Base-by-base conservation (phyloP, 2,329 filamentous ascomycete genomes). In the Phyllosticta citrichinensis region DNA sequence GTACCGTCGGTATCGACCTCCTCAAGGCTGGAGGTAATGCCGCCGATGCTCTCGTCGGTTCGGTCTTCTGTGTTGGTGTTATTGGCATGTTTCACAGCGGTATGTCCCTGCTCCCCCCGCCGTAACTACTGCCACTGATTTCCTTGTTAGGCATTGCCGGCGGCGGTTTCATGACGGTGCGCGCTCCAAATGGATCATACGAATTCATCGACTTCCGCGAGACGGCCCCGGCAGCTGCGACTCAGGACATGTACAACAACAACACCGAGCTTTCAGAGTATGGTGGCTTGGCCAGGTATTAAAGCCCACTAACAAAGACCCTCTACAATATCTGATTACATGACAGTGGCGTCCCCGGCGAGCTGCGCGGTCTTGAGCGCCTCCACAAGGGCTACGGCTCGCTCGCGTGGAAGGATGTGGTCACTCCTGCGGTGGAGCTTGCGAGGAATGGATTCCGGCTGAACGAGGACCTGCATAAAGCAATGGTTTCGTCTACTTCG, bases 181-280 rank as follows among this genome's bases (percentile, higher is more conserved):
- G 89, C 55, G 80, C 84, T 35, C 76, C 83, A 17, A 79, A 89
- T 62, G 91, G 91, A n/a, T 78, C 79, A 19, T 95, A 92, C 70
- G 91, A 96, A 69, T 86, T 87, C 62, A 85, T 97, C 66, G 93
- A 97, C 74, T 97, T 96, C 70, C 82, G 93, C 55, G 93, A 97
- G 73, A 85, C 87, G 0, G 93, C 93, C 0, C 93, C 93, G 0
- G 88, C 87, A 0, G 88, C 89, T 0, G 89, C 91, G 0, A 86
- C 81, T 65, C 80, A 91, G 73, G 84, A 95, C 68, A 97, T 97
- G 93, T 97, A 87, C 72, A 80, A 83, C 62, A 84, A 85, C 60
- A 87, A 94, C 64, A 78, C 81, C 0, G 73, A 80, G 1, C 84
- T 81, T 1, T 91, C 89, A 60, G 77, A 93, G 1, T 78, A 77